Percentiles rank a stretch among this genome's conserved stretches.
These are phyloP conservation scores for Conoideocrella luteorostrata DNA, from an alignment of 2,329 filamentous ascomycete species.

Conservation along the genomic window DNA sequence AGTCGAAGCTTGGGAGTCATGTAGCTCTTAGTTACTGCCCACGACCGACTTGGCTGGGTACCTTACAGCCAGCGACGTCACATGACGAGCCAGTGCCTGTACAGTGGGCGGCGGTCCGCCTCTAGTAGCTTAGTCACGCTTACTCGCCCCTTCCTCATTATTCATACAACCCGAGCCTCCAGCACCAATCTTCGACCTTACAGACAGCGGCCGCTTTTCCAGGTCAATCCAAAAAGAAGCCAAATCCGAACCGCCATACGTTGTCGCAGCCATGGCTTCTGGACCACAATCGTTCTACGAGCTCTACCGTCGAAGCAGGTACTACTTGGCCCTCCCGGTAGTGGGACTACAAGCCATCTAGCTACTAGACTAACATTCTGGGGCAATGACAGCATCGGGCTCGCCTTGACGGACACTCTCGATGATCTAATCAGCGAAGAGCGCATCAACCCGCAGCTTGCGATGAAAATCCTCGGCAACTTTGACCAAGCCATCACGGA, in stretches of 20 bases:
- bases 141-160: neutral
- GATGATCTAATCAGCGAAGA: slow-evolving; percentile 93
- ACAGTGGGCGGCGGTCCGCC: slow-evolving; percentile 1
- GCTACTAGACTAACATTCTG: neutral
- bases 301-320: slow-evolving; percentile 98
- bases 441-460: slow-evolving; percentile 93
- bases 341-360: neutral
- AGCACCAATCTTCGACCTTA: slow-evolving; percentile 4
- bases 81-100: slow-evolving; percentile 22
- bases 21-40: too few relatives aligned
- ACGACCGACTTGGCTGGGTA: too few relatives aligned
- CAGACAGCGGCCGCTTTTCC: neutral
- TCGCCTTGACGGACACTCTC: slow-evolving; percentile 90
- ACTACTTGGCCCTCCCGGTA: slow-evolving; percentile 23
- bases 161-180: neutral
- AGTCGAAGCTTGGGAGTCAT: too few relatives aligned
- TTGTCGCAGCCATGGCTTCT: slow-evolving; percentile 34
- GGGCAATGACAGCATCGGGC: slow-evolving; percentile 64
- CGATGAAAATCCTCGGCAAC: slow-evolving; percentile 95
- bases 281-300: slow-evolving; percentile 68
- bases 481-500: slow-evolving; percentile 93
- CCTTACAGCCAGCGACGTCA: slow-evolving; percentile 23
- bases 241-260: neutral
- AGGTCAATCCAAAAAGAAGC: neutral
- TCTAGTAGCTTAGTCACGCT: neutral